A percentile compares a stretch with the other conserved stretches of the same genome.
Conservation (phyloP, 2,329 filamentous ascomycete genomes). For the Paecilomyces variotii region DNA sequence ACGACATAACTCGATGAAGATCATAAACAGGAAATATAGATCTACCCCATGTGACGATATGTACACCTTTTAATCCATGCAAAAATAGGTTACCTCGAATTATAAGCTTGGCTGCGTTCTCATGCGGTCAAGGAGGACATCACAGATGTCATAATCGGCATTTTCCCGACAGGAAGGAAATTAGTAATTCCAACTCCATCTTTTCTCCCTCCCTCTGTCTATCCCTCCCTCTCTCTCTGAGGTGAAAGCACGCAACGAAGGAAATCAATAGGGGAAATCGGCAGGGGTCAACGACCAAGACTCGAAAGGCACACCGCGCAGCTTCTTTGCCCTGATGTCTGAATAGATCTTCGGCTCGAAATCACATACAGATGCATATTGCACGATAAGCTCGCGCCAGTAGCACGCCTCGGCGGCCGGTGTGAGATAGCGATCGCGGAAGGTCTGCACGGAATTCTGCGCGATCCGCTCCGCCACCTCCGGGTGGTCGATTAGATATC, state of each 20-base stretch:
- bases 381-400: conserved; percentile 42
- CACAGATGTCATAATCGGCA: background rate
- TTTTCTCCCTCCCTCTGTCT: background rate
- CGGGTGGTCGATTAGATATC: conserved; percentile 37
- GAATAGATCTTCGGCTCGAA: conserved; percentile 33
- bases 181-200: no score
- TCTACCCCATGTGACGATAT: background rate
- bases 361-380: conserved; percentile 30
- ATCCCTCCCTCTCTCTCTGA: background rate
- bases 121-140: background rate
- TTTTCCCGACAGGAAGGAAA: background rate
- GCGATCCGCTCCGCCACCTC: conserved; percentile 43
- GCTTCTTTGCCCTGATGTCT: conserved; percentile 17
- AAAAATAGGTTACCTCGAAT: background rate
- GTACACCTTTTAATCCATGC: background rate
- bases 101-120: background rate
- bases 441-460: conserved; percentile 39
- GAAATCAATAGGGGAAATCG: background rate
- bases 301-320: conserved; percentile 33
- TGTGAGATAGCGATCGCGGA: conserved; percentile 47
- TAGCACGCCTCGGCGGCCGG: conserved; percentile 50
- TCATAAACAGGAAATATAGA: background rate
- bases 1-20: background rate
- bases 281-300: conserved; percentile 26
- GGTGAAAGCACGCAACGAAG: background rate